Percentiles rank a stretch among this genome's conserved stretches.
phyloP scores from a whole-genome alignment of 1,139 yeast genomes.

The Saccharomycopsis hybrid region DNA sequence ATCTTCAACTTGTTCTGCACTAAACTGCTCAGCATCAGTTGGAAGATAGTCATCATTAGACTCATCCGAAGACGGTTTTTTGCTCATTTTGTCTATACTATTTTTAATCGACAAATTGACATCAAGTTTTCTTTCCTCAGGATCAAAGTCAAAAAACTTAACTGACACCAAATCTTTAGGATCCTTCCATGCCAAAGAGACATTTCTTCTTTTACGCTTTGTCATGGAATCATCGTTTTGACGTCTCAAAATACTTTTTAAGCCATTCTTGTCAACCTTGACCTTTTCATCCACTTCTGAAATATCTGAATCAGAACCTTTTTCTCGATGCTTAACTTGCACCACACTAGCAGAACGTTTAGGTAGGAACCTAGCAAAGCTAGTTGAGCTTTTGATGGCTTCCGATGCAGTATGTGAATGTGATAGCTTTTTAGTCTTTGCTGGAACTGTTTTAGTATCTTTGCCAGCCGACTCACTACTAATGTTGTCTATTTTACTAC shows the following conservation, averaged over 20 bases:
- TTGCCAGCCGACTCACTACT: too few relatives aligned
- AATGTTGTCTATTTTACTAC: too few relatives aligned
- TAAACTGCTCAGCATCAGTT: not conserved
- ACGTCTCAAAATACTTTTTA: slow-evolving; percentile 19
- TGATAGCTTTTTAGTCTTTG: not conserved
- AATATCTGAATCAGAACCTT: not conserved
- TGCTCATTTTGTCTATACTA: slow-evolving; percentile 15
- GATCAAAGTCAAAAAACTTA: slow-evolving; percentile 38
- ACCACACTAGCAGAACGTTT: too few relatives aligned
- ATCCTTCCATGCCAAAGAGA: slow-evolving; percentile 17
- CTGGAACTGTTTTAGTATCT: not conserved
- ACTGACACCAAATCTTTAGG: slow-evolving; percentile 34
- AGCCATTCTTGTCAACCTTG: slow-evolving; percentile 9
- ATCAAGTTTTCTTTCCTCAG: slow-evolving; percentile 27
- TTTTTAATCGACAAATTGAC: slow-evolving; percentile 22
- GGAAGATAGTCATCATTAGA: slow-evolving; percentile 1
- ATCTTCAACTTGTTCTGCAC: slow-evolving; percentile 10
- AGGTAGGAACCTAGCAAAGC: slow-evolving; percentile 19
- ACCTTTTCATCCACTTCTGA: slow-evolving; percentile 18
- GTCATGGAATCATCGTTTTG: slow-evolving; percentile 14
- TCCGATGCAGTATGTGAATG: slow-evolving; percentile 8
- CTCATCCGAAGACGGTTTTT: slow-evolving; percentile 24
- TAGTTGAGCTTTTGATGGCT: slow-evolving; percentile 19
- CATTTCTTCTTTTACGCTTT: slow-evolving; percentile 18
- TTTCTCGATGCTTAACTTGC: too few relatives aligned